Conservation (phyloP, 495 filamentous ascomycete species). For the Alectoria sarmentosa region DNA sequence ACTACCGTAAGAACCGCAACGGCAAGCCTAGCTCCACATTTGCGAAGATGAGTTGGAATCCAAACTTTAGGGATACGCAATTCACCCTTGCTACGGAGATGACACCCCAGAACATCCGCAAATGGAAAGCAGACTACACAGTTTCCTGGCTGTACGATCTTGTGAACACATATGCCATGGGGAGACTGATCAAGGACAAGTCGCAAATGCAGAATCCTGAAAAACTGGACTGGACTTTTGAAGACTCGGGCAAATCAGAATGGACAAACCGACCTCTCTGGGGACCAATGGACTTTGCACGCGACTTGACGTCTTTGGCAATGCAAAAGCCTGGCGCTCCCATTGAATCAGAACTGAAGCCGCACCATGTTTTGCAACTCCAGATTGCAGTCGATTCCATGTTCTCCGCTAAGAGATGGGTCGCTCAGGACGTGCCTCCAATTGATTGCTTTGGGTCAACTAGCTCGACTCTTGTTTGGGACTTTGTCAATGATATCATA, state of each 20-base stretch:
- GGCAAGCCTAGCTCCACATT: neutral
- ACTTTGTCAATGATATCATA: neutral
- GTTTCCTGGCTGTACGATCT: neutral
- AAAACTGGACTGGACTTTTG: neutral
- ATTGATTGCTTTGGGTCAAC: neutral
- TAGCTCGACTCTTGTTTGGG: neutral
- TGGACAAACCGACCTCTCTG: neutral
- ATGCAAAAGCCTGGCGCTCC: neutral
- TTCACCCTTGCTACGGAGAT: neutral
- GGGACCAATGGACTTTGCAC: neutral
- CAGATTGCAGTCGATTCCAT: neutral
- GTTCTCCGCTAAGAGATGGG: neutral
- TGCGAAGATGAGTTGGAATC: neutral
- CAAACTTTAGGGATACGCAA: neutral
- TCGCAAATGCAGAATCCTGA: neutral
- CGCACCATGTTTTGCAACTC: neutral
- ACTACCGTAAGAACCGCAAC: neutral
- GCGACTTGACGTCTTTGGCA: neutral
- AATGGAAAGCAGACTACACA: neutral
- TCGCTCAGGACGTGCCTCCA: neutral
- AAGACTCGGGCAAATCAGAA: neutral
- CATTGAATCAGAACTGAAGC: neutral
- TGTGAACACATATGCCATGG: neutral
- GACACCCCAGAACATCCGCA: neutral
- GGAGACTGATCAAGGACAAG: neutral